Percentiles rank a stretch among this genome's conserved stretches.
phyloP scores from a whole-genome alignment of 2,329 filamentous ascomycete genomes.

The Verticillium nubilum region DNA sequence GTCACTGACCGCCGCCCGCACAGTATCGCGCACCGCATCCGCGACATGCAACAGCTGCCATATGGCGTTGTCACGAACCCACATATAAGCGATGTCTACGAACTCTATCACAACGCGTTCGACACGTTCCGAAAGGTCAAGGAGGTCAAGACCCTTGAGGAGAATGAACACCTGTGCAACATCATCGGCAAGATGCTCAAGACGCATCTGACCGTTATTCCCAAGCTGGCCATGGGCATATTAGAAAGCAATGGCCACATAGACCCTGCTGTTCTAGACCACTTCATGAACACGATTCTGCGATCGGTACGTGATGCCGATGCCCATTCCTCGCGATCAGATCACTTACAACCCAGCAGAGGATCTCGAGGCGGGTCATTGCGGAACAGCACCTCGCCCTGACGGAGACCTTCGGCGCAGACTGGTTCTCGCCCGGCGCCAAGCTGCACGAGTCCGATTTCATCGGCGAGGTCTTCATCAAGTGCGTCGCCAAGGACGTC shows the following conservation, averaged over 20 bases:
- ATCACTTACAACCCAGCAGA: conserved; percentile 39
- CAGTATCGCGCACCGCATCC: conserved; percentile 86
- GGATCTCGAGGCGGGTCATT: conserved; percentile 93
- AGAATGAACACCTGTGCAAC: conserved; percentile 84
- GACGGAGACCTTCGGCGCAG: conserved; percentile 87
- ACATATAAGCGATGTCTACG: conserved; percentile 91
- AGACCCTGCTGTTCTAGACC: conserved; percentile 74
- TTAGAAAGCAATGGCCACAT: conserved; percentile 84
- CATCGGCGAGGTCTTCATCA: conserved; percentile 91
- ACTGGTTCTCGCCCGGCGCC: conserved; percentile 81
- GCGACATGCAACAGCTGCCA: conserved; percentile 94
- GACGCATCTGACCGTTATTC: conserved; percentile 89
- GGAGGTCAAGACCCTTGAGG: conserved; percentile 78
- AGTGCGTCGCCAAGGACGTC: conserved; percentile 85
- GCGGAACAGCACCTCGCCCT: conserved; percentile 95
- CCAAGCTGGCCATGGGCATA: conserved; percentile 89
- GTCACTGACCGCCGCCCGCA: not conserved
- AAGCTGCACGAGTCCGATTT: conserved; percentile 72
- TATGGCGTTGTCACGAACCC: conserved; percentile 95
- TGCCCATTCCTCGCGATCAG: not conserved
- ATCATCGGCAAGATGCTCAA: conserved; percentile 73
- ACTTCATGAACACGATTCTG: conserved; percentile 91
- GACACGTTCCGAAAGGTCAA: conserved; percentile 80
- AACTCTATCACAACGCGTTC: conserved; percentile 95
- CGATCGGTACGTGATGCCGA: conserved; percentile 60